phyloP scores from a whole-genome alignment of 768 basidiomycete species.

The Multifurca ochricompacta region DNA sequence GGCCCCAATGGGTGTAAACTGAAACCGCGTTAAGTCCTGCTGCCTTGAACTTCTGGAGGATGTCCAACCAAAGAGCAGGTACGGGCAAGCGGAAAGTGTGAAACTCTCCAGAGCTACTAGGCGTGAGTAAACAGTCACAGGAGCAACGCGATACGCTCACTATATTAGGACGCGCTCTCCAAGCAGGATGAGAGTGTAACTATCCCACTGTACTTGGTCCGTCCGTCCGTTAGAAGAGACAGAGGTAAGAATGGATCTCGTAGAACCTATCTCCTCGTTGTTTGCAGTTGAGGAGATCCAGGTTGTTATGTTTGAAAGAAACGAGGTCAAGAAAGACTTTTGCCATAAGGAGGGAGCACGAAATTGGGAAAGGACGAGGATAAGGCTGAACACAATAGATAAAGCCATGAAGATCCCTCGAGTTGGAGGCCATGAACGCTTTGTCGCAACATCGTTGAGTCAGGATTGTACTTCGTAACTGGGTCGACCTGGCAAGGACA shows the following conservation, averaged over 20 bases:
- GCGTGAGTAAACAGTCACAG: background rate
- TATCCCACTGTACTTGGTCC: constrained; percentile 19
- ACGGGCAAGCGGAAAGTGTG: constrained; percentile 79
- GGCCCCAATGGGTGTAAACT: constrained; percentile 74
- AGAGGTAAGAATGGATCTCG: background rate
- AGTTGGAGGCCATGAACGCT: background rate
- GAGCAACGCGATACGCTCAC: background rate
- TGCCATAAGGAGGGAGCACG: background rate
- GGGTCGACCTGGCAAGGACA: background rate
- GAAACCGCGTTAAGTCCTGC: constrained; percentile 73
- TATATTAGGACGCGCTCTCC: constrained; percentile 15
- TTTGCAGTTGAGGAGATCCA: background rate
- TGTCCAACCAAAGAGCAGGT: constrained; percentile 72
- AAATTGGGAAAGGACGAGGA: background rate
- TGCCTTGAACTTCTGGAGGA: constrained; percentile 75
- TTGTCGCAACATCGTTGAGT: background rate
- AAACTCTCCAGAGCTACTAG: constrained; percentile 69
- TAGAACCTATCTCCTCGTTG: background rate
- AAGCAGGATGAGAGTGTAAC: constrained; percentile 18
- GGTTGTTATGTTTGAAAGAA: background rate
- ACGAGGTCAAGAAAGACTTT: background rate
- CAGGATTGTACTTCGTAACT: background rate
- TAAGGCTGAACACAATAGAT: background rate
- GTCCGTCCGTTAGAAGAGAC: constrained; percentile 16
- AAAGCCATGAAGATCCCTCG: background rate